Evolutionary conservation across 306 rosid genomes (phyloP), one percentile per base, ranked within the genome.

Genomic region (Fragaria ananassa): DNA sequence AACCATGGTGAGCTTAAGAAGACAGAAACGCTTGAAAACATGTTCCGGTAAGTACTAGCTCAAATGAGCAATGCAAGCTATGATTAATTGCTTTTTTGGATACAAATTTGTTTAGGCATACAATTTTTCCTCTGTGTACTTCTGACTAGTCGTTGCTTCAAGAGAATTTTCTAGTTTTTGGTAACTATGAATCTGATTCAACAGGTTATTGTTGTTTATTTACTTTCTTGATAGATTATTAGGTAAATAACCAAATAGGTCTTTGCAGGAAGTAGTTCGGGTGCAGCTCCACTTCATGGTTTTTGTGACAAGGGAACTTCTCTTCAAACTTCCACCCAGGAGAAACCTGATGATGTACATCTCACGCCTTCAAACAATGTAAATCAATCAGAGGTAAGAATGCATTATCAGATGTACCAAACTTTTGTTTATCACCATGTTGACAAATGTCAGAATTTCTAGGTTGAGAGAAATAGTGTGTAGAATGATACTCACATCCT

Each of bases 1-100:
- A 74, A 79, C 63, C 62, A 91, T 93, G 97, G 98, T 93, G 82
- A 93, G 97, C 88, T 86, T 91, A 84, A 89, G 98, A 86, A 91
- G 97, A 82, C 96, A 93, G 78, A 94, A 89, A 81, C 93, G 90
- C 79, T 83, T 87, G 86, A 91, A 93, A 78, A 84, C 90, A 49
- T 91, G 91, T 81, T 77, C 96, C 44, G 96, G 98, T 93, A 83
- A 31, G 84, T 61, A 72, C 17, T 39, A 70, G 46, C 74, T 70
- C 63, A 80, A 37, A 35, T 65, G 27, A 34, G 23, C 47, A 10
- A 5, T 51, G 12, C 34, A 18, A 31, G 29, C 35, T 34, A 50
- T 71, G 75, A 49, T 31, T 34, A 71, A 34, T 27, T 61, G 18
- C 67, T 61, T 61, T 29, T 29, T 19, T 31, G 9, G 4, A 29